Base-by-base conservation (phyloP, 2,329 filamentous ascomycete species). In the Xylaria polymorpha region DNA sequence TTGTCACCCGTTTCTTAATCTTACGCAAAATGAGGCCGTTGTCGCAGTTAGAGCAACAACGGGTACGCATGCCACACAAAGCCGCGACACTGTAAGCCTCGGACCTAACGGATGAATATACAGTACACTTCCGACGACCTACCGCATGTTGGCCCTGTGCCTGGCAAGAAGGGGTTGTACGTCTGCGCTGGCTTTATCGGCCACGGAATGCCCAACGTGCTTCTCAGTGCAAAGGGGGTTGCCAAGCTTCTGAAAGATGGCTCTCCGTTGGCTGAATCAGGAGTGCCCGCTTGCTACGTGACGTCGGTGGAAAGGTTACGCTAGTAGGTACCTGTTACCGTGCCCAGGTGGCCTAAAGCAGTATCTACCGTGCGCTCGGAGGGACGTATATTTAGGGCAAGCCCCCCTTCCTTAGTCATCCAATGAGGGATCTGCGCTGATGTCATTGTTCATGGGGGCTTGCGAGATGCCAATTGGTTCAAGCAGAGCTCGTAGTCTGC, bases 131-230 rank as follows among this genome's bases (percentile, higher is more conserved):
- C 69, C 6, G 75, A 76, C 41, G 64, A 70, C 14, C 50, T 64
- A 29, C 75, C 75, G 15, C 74, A 76, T 58, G 59, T 75, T 66
- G 75, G 75, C 8, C 41, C 35, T 14, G 72, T 77, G 25, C 73
- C 74, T 41, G 68, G 69, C 12, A 74, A 71, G 63, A 61, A 69
- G 57, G 74, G 73, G 0, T 61, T 73, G 35, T 74, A 73, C 43
- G 58, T 74, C 25, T 74, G 73, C 55, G 75, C 75, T 46, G 74
- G 74, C 39, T 75, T 76, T 48, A 66, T 73, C 57, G 76, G 75
- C 12, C 73, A 76, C 66, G 75, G 74, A 15, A 76, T 76, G 71
- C 73, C 74, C 5, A 75, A 76, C 25, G 74, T 74, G 41, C 66
- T 75, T 35, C 68, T 76, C 1, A 74, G 71, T 51, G 72, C 72